Evolutionary conservation across 192 early-diverging fungal species (phyloP), one percentile per base, ranked within the genome.

Genomic region (Backusella circina): DNA sequence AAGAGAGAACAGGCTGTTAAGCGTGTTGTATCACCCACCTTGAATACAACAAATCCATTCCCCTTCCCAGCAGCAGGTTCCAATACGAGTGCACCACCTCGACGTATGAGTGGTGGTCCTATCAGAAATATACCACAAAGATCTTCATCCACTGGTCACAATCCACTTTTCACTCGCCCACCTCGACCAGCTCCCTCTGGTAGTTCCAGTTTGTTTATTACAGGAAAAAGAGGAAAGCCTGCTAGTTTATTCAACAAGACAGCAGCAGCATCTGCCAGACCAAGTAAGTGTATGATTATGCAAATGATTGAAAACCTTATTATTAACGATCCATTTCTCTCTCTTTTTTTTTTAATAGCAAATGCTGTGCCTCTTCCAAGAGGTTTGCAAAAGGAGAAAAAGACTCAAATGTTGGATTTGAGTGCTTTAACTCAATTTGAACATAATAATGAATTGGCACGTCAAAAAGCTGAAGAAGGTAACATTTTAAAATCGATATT

Each of bases 371-470:
- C 54, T 13, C 35, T 65, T 5, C 79, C 79, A 57, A 66, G 51
- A 67, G 79, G 79, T 21, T 44, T 80, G 3, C 65, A 72, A 31
- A 72, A 67, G 44, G 44, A 37, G n/a, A 47, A 65, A 3, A 71
- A 67, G 18, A 71, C 71, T 26, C 79, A 76, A 57, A 76, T 80
- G 75, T 36, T 80, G 39, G 75, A 76, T 41, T 64, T 80, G n/a
- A 65, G 44, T 28, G 67, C 75, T 44, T 67, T 75, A 32, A 61
- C 79, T 38, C 41, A 64, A 30, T 31, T 80, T 38, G 65, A 74
- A 61, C 70, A 66, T 36, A 76, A 65, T 18, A 69, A 65, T 74
- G 30, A 32, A 28, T 44, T 70, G 13, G 70, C 70, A 15, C 57
- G 30, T 28, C 65, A 76, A 18, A 35, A 50, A 33, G 67, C 32